Evolutionary conservation across 2,329 filamentous ascomycete species (phyloP).

Genomic region (Neonectria faginata): DNA sequence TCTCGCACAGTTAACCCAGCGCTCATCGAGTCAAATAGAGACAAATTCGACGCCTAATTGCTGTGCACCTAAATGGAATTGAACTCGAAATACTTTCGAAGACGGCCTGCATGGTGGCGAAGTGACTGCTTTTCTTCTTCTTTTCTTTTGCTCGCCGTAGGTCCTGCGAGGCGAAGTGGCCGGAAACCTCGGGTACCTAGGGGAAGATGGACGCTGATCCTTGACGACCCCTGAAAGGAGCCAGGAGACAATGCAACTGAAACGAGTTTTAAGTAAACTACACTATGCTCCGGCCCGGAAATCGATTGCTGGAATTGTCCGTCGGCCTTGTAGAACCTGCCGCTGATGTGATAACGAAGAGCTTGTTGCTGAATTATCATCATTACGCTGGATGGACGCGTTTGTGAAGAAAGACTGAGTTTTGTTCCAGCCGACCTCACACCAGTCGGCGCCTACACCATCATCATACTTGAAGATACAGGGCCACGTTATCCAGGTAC

Average conservation of each 20-base stretch:
- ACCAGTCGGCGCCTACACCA: background rate
- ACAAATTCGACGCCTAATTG: no score
- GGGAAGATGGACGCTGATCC: no score
- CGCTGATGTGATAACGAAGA: background rate
- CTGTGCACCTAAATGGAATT: no score
- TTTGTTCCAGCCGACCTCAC: background rate
- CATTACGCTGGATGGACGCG: background rate
- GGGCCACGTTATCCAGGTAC: background rate
- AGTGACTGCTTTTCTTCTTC: no score
- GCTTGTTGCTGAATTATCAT: background rate
- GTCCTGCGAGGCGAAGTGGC: no score
- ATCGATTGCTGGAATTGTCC: slow-evolving; percentile 1
- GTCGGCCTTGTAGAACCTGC: background rate
- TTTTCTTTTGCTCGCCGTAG: no score
- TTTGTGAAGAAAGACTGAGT: background rate
- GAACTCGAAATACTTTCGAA: no score
- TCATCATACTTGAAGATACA: background rate
- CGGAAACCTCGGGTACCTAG: background rate
- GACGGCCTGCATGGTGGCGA: no score
- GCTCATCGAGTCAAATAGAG: no score
- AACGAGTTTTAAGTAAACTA: slow-evolving; percentile 18
- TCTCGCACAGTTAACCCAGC: no score
- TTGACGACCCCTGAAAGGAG: slow-evolving; percentile 1
- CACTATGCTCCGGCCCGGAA: background rate
- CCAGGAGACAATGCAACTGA: slow-evolving; percentile 6